These are phyloP conservation scores for Crepidotus variabilis DNA, from an alignment of 768 basidiomycete genomes.

Conservation along the genomic window DNA sequence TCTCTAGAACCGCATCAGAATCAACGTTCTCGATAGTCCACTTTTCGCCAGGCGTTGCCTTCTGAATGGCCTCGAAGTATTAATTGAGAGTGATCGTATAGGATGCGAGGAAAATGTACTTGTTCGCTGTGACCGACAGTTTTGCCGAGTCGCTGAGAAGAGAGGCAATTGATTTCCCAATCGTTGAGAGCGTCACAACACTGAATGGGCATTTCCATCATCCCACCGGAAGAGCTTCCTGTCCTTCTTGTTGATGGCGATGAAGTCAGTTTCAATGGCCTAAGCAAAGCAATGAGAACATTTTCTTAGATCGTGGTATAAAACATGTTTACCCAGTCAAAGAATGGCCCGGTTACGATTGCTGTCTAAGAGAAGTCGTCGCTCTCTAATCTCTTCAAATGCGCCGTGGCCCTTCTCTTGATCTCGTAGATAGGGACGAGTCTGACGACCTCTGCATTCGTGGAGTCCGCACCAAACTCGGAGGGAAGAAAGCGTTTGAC, in stretches of 20 bases:
- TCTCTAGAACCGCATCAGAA: neutral
- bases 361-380: constrained; percentile 3
- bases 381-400: neutral
- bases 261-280: neutral
- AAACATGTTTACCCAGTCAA: constrained; percentile 1
- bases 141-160: neutral
- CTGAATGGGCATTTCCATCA: constrained; percentile 1
- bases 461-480: neutral
- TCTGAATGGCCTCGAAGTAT: constrained; percentile 1
- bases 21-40: constrained; percentile 1
- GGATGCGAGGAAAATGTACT: constrained; percentile 1
- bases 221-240: constrained; percentile 3
- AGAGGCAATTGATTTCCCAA: neutral
- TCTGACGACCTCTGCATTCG: neutral
- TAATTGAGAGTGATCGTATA: neutral
- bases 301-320: neutral
- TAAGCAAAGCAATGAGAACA: neutral
- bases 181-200: neutral
- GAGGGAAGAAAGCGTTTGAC: constrained; percentile 4
- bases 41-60: neutral
- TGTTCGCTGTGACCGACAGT: neutral
- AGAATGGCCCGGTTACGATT: constrained; percentile 1
- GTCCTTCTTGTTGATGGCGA: neutral
- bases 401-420: neutral
- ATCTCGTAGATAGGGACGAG: neutral